Percentiles rank a stretch among this genome's conserved stretches.
Evolutionary conservation across 2,329 filamentous ascomycete genomes (phyloP).

Genomic region (Cladosporium cucumerinum): DNA sequence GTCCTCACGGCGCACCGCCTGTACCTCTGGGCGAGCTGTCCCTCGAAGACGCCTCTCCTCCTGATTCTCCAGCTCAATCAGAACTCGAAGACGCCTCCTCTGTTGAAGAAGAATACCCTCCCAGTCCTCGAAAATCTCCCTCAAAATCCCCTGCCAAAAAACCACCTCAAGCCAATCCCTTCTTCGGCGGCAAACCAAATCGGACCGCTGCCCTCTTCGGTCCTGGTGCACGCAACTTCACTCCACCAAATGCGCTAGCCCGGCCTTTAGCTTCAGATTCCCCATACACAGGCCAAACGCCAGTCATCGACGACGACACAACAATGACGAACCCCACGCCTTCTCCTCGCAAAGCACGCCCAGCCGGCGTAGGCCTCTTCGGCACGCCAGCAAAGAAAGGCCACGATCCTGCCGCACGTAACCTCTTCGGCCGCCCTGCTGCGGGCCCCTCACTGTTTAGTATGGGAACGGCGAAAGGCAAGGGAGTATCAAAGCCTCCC

Average conservation of each 20-base stretch:
- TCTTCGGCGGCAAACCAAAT: slow-evolving; percentile 14
- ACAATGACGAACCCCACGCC: slow-evolving; percentile 20
- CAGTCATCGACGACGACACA: background rate
- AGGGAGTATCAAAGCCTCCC: slow-evolving; percentile 7
- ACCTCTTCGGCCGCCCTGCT: slow-evolving; percentile 5
- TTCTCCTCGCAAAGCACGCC: slow-evolving; percentile 26
- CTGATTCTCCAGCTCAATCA: slow-evolving; percentile 18
- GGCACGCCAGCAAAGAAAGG: slow-evolving; percentile 15
- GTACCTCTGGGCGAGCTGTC: slow-evolving; percentile 32
- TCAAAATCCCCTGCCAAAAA: slow-evolving; percentile 27
- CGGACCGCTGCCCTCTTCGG: slow-evolving; percentile 19
- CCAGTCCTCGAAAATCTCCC: slow-evolving; percentile 35
- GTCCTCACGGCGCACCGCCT: slow-evolving; percentile 28
- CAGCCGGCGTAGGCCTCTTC: slow-evolving; percentile 15
- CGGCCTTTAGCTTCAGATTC: slow-evolving; percentile 28
- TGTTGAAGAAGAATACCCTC: slow-evolving; percentile 36
- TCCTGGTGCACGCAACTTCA: slow-evolving; percentile 23
- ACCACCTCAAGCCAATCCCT: background rate
- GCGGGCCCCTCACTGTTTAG: background rate
- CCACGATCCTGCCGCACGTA: background rate
- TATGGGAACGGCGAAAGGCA: background rate
- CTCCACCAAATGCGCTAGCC: slow-evolving; percentile 25
- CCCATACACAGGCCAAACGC: slow-evolving; percentile 18
- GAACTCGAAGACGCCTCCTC: slow-evolving; percentile 20
- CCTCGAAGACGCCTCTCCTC: slow-evolving; percentile 25